A percentile compares a stretch with the other conserved stretches of the same genome.
Conservation (phyloP, 1,139 yeast genomes). For the Candida gigantensis region DNA sequence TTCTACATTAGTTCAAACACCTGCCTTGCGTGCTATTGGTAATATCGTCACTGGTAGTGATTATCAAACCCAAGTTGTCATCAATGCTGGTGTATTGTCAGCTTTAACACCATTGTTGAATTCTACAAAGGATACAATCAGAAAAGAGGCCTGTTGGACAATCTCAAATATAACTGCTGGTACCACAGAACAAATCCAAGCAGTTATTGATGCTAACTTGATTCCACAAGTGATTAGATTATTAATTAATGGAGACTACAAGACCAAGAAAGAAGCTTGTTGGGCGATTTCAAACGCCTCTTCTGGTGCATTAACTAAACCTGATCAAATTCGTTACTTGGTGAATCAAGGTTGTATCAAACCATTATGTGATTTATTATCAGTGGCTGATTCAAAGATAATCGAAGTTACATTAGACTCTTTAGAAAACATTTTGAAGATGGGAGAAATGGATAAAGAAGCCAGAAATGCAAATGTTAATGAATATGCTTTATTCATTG, state of each 20-base stretch:
- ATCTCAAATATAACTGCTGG: constrained; percentile 98
- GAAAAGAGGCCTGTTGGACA: constrained; percentile 99
- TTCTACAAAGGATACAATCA: constrained; percentile 86
- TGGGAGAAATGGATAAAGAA: constrained; percentile 92
- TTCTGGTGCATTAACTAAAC: constrained; percentile 88
- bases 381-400: constrained; percentile 86
- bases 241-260: constrained; percentile 82
- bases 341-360: constrained; percentile 96
- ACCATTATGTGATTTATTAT: constrained; percentile 90
- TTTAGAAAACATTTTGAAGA: constrained; percentile 85
- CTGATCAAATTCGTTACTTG: constrained; percentile 90
- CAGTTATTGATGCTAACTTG: constrained; percentile 91
- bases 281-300: constrained; percentile 99
- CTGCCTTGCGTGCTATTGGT: constrained; percentile 96
- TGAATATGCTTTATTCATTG: constrained; percentile 87
- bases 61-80: constrained; percentile 90
- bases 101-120: constrained; percentile 79
- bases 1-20: constrained; percentile 88
- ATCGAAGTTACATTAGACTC: constrained; percentile 96
- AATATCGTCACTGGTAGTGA: constrained; percentile 98
- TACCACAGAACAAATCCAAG: constrained; percentile 91
- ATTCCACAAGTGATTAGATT: constrained; percentile 90
- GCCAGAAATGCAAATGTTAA: constrained; percentile 67
- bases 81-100: constrained; percentile 88
- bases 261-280: constrained; percentile 97